phyloP scores from a whole-genome alignment of 345 rosid genomes.

The Punica granatum region DNA sequence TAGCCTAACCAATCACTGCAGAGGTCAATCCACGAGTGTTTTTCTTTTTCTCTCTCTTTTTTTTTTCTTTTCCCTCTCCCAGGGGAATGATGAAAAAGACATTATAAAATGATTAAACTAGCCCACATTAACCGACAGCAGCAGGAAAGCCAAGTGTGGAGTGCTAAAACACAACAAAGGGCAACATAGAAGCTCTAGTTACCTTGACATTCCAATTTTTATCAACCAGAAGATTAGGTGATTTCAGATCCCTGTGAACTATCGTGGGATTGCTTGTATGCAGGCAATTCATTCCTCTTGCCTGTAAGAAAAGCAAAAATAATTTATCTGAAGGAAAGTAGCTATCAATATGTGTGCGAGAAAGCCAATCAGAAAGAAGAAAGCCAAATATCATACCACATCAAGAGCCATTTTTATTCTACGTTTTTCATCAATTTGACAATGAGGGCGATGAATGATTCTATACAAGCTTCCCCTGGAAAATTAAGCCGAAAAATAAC shows the following conservation, averaged over 20 bases:
- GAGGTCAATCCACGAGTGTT: too few species aligned
- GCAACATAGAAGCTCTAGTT: conserved; percentile 1
- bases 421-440: conserved; percentile 85
- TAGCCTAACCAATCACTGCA: neutral
- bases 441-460: conserved; percentile 87
- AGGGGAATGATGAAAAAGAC: too few species aligned
- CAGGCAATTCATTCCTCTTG: conserved; percentile 98
- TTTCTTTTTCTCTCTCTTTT: too few species aligned
- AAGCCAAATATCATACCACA: conserved; percentile 53
- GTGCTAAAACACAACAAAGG: neutral
- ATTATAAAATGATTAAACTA: neutral
- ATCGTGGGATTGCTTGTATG: conserved; percentile 92
- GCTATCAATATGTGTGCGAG: neutral
- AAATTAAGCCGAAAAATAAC: conserved; percentile 7
- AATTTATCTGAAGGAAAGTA: neutral
- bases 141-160: neutral
- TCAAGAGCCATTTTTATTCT: conserved; percentile 99
- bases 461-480: conserved; percentile 93
- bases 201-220: conserved; percentile 99
- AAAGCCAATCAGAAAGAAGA: conserved; percentile 8
- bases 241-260: conserved; percentile 97
- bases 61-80: too few species aligned
- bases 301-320: conserved; percentile 39
- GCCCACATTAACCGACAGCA: neutral
- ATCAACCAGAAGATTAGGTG: conserved; percentile 98